Evolutionary conservation across 2,329 filamentous ascomycete genomes (phyloP).

Genomic region (Ceratocystis destructans): DNA sequence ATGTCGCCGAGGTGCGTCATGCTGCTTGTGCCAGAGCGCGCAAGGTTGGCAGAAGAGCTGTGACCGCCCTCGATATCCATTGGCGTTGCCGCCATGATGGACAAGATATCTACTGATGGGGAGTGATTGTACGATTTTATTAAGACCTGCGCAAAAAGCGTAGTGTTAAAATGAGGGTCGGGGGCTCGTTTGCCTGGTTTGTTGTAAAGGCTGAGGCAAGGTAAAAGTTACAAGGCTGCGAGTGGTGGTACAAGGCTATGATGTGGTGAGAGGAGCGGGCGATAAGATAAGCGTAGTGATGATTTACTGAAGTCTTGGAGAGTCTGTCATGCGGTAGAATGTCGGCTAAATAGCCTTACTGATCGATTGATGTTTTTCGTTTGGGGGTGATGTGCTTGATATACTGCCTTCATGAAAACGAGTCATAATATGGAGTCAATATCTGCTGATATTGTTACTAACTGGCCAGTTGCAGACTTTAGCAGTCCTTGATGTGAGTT

Average conservation of each 20-base stretch:
- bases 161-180: neutral
- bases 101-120: neutral
- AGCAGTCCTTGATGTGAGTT: too few relatives aligned
- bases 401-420: too few relatives aligned
- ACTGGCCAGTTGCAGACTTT: too few relatives aligned
- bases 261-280: neutral
- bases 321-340: neutral
- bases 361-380: too few relatives aligned
- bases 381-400: too few relatives aligned
- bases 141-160: neutral
- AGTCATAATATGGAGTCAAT: too few relatives aligned
- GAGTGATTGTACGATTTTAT: neutral
- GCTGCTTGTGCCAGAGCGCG: constrained; percentile 33
- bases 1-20: constrained; percentile 63
- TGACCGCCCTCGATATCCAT: constrained; percentile 43
- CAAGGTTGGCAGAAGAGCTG: constrained; percentile 37
- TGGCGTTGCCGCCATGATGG: constrained; percentile 37
- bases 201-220: neutral
- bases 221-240: neutral
- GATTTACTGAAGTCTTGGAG: neutral
- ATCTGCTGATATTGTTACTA: too few relatives aligned
- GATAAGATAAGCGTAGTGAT: neutral
- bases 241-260: neutral
- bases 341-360: too few relatives aligned
- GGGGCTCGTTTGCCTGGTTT: neutral